Base-by-base conservation (phyloP, 2,329 filamentous ascomycete species). In the Trichocomaceae sp. region DNA sequence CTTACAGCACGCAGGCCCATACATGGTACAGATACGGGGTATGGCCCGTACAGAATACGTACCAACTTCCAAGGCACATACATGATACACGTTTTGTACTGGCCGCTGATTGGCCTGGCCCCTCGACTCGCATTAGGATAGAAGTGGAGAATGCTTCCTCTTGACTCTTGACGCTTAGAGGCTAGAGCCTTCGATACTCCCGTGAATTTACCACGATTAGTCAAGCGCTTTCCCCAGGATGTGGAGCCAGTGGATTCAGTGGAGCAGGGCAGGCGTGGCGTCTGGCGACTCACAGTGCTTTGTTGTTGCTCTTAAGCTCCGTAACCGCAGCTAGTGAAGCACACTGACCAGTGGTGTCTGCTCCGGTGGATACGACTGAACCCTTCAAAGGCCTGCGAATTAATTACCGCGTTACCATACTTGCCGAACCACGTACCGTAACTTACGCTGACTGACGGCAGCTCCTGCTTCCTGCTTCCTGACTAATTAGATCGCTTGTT, bases 291-390 rank as follows among this genome's bases (percentile, higher is more conserved):
- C 51, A 41, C 33, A 13, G 26, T 53, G 51, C 51, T 31, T 41
- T n/a, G n/a, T 23, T 31, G 10, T 17, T 12, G 22, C 8, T 4
- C 45, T 47, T 31, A 3, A 31, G 13, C 29, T 31, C 23, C 35
- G 51, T 47, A 53, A 35, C 51, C 51, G 51, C 50, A 39, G 50
- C 50, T 52, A 47, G 45, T n/a, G 42, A 42, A 42, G 19, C 31
- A 26, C 3, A 47, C 41, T 52, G 50, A 42, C 33, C 20, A n/a
- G 42, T 26, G 42, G 42, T 31, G 50, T 15, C 42, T 52, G 5
- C 20, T 33, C 2, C 42, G 17, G 41, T 47, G 42, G 42, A 52
- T 46, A 15, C 35, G 44, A 53, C 47, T 53, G 51, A 53, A 46
- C 51, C 45, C 42, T 39, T 47, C 37, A 12, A 52, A 31, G n/a